Percentiles rank a stretch among this genome's conserved stretches.
Evolutionary conservation across 129 eudicot species (phyloP).

Genomic region (Arctium minus): DNA sequence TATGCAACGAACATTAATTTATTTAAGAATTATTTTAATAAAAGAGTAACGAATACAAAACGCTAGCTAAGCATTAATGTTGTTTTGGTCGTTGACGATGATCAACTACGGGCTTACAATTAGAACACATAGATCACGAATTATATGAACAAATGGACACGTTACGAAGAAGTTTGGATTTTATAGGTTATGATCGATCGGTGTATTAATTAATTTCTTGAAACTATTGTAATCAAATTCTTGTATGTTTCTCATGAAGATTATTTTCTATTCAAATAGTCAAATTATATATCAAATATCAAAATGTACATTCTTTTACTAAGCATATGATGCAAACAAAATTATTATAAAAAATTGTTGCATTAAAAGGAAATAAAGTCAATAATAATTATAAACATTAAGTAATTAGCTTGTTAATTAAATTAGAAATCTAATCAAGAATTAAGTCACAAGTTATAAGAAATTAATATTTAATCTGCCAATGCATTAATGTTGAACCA

Average conservation of each 20-base stretch:
- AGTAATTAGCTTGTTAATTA: background rate
- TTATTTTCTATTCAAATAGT: background rate
- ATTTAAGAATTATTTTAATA: background rate
- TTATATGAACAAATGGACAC: background rate
- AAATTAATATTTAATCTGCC: background rate
- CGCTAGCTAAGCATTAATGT: background rate
- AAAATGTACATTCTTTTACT: background rate
- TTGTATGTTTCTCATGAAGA: background rate
- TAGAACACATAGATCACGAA: background rate
- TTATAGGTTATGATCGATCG: background rate
- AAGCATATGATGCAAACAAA: conserved; percentile 7
- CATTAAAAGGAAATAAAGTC: background rate
- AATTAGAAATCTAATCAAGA: background rate
- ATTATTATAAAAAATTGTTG: background rate
- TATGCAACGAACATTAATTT: background rate
- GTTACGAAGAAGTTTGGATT: background rate
- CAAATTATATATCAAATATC: background rate
- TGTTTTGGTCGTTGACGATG: background rate
- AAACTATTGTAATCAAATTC: background rate
- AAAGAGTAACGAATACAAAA: background rate
- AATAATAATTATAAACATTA: background rate
- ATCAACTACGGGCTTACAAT: background rate
- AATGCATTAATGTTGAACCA: conserved; percentile 3
- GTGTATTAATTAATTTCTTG: background rate
- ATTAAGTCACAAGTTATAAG: background rate